These are phyloP conservation scores for Ceratocystis smalleyi DNA, from an alignment of 2,329 filamentous ascomycete genomes.

Conservation along the genomic window DNA sequence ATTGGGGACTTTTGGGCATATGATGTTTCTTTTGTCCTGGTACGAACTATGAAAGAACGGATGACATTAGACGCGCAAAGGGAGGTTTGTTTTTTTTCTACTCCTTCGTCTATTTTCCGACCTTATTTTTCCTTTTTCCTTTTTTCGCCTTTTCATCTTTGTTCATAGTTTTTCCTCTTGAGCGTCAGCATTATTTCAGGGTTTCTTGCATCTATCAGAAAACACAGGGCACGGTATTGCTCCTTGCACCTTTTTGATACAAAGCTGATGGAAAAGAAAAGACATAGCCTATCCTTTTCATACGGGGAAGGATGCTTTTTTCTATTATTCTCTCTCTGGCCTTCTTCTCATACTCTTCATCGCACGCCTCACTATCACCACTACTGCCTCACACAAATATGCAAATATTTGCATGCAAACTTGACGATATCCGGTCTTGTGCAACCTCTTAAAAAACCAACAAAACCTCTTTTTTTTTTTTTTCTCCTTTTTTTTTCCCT, in stretches of 20 bases:
- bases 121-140: constrained; percentile 3
- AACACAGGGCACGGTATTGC: constrained; percentile 16
- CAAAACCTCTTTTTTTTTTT: constrained; percentile 3
- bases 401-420: not conserved
- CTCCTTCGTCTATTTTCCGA: not conserved
- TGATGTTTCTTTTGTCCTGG: not conserved
- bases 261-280: not conserved
- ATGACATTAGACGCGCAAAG: not conserved
- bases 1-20: not conserved
- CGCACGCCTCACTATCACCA: not conserved
- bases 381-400: not conserved
- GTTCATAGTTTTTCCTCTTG: not conserved
- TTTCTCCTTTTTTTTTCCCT: not conserved
- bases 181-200: not conserved
- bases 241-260: constrained; percentile 13
- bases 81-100: not conserved
- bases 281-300: not conserved
- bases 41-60: not conserved
- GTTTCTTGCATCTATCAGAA: not conserved
- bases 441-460: not conserved
- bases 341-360: not conserved
- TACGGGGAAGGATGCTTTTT: not conserved
- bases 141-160: not conserved
- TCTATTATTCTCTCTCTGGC: not conserved
- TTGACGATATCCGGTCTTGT: not conserved